These are phyloP conservation scores for Aureobasidium musti DNA, from an alignment of 2,329 filamentous ascomycete species.

Conservation along the genomic window DNA sequence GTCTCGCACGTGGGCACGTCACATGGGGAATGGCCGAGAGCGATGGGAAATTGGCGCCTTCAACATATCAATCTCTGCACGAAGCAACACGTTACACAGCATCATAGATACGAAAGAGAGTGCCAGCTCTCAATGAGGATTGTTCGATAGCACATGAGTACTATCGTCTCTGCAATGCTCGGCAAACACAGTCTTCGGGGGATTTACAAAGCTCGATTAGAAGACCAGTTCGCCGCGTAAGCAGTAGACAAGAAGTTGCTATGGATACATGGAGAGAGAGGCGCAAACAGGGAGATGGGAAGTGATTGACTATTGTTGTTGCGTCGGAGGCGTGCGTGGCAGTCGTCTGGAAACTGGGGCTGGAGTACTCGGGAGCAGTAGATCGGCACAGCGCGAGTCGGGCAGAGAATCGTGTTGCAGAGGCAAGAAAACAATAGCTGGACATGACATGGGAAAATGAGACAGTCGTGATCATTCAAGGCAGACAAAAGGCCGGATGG, in stretches of 20 bases:
- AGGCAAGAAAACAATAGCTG: neutral
- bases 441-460: neutral
- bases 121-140: neutral
- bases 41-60: neutral
- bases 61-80: neutral
- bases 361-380: neutral
- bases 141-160: neutral
- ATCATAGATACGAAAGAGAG: neutral
- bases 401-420: neutral
- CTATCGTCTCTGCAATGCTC: neutral
- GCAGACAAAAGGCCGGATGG: neutral
- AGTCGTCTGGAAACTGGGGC: constrained; percentile 5
- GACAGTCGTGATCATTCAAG: neutral
- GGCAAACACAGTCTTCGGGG: neutral
- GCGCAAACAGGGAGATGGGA: neutral
- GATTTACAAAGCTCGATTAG: too few species aligned
- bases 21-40: constrained; percentile 1
- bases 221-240: neutral
- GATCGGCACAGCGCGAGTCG: neutral
- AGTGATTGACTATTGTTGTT: neutral
- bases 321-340: neutral
- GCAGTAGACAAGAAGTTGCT: neutral
- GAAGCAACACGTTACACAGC: neutral
- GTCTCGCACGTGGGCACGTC: constrained; percentile 9
- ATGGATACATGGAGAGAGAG: neutral